Conservation (phyloP, 2,329 filamentous ascomycete species). For the Albophoma yamanashiensis region DNA sequence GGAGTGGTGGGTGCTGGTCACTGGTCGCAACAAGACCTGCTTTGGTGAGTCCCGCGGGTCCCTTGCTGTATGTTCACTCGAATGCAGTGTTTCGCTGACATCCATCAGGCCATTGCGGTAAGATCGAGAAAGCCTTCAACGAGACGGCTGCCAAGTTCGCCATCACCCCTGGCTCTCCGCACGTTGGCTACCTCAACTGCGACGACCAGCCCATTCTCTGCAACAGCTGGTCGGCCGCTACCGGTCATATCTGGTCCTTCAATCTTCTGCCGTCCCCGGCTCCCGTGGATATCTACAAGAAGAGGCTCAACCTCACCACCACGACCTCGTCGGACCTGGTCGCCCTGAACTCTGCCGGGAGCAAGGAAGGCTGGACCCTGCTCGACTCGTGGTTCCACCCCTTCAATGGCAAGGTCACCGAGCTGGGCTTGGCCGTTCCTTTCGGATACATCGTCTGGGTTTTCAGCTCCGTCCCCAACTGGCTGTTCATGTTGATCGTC, state of each 20-base stretch:
- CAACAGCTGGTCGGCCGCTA: conserved; percentile 58
- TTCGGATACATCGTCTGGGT: conserved; percentile 58
- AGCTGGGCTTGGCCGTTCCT: conserved; percentile 52
- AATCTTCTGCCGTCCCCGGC: conserved; percentile 55
- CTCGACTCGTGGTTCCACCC: conserved; percentile 65
- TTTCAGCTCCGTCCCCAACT: conserved; percentile 58
- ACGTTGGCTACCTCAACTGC: conserved; percentile 63
- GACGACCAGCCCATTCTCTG: conserved; percentile 65
- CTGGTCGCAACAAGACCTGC: conserved; percentile 70
- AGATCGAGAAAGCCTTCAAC: conserved; percentile 55
- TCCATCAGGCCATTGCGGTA: conserved; percentile 50
- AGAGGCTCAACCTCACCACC: conserved; percentile 59
- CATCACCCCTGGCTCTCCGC: conserved; percentile 48
- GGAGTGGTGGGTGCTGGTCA: conserved; percentile 68
- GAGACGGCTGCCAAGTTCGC: conserved; percentile 55
- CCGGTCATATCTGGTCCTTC: conserved; percentile 57
- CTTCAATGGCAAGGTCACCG: conserved; percentile 55
- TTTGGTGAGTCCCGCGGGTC: conserved; percentile 37
- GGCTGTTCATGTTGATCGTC: conserved; percentile 68
- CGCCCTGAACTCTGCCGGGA: conserved; percentile 41
- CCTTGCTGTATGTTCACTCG: not conserved
- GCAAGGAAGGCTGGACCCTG: conserved; percentile 34
- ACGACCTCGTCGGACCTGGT: conserved; percentile 54
- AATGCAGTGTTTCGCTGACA: not conserved
- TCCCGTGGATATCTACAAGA: conserved; percentile 52